A percentile compares a stretch with the other conserved stretches of the same genome.
phyloP scores from a whole-genome alignment of 257 asterid genomes.

The Rauvolfia tetraphylla region DNA sequence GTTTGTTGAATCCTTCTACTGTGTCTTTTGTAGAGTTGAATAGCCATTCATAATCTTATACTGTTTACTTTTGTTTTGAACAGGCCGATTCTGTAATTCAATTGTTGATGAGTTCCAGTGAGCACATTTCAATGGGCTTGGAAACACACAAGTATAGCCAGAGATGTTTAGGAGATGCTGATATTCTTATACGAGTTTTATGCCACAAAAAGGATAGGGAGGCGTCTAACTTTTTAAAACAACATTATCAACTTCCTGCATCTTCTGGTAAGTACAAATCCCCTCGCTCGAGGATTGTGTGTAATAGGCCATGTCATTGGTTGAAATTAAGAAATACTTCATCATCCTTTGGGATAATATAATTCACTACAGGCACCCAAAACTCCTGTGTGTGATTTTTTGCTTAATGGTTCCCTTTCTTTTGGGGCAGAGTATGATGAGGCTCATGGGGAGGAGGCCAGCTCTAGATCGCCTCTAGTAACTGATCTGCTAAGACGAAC shows the following conservation, averaged over 20 bases:
- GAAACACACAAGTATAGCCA: slow-evolving; percentile 39
- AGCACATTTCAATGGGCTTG: slow-evolving; percentile 52
- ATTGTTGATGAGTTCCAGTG: slow-evolving; percentile 79
- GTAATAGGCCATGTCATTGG: background rate
- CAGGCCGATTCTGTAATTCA: slow-evolving; percentile 81
- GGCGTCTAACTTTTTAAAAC: slow-evolving; percentile 83
- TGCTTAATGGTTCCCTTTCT: background rate
- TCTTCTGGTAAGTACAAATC: slow-evolving; percentile 57
- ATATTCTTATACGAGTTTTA: slow-evolving; percentile 74
- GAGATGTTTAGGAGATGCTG: slow-evolving; percentile 67
- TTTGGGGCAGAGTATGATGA: slow-evolving; percentile 65
- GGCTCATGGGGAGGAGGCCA: slow-evolving; percentile 39
- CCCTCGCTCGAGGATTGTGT: background rate
- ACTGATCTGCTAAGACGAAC: slow-evolving; percentile 61
- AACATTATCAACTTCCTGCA: slow-evolving; percentile 73
- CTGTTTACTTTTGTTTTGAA: slow-evolving; percentile 18
- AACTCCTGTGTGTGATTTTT: background rate
- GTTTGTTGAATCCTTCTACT: slow-evolving; percentile 31
- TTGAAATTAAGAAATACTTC: background rate
- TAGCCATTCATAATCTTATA: slow-evolving; percentile 9
- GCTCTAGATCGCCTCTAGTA: slow-evolving; percentile 59
- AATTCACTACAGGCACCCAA: background rate
- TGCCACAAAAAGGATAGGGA: slow-evolving; percentile 91
- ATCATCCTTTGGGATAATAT: background rate
- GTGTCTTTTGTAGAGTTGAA: background rate